Percentiles rank a stretch among this genome's conserved stretches.
Conservation (phyloP, 305 asterid genomes). For the Fraxinus nigra region DNA sequence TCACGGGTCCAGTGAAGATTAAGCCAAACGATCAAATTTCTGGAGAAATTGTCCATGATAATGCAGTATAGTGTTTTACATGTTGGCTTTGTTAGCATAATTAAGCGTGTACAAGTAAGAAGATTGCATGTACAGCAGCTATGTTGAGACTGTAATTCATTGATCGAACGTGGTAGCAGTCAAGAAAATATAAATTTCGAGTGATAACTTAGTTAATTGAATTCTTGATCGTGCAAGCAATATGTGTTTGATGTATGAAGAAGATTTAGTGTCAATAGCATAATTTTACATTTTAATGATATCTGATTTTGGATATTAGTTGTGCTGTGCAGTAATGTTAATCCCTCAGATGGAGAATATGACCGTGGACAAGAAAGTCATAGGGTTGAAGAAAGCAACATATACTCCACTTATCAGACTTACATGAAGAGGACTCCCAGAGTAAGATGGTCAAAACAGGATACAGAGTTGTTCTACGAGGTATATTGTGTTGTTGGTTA, state of each 20-base stretch:
- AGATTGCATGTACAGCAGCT: neutral
- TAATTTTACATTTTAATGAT: neutral
- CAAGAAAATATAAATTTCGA: neutral
- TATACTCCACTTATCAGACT: slow-evolving; percentile 71
- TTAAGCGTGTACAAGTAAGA: neutral
- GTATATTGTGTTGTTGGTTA: slow-evolving; percentile 35
- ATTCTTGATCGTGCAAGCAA: neutral
- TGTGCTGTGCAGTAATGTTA: slow-evolving; percentile 44
- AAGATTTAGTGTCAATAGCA: neutral
- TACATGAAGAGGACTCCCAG: slow-evolving; percentile 67
- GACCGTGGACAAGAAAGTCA: slow-evolving; percentile 37
- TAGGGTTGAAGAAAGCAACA: slow-evolving; percentile 38
- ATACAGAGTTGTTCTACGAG: slow-evolving; percentile 83
- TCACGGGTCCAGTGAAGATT: neutral
- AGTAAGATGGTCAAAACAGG: slow-evolving; percentile 77
- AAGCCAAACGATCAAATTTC: neutral
- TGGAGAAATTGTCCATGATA: neutral
- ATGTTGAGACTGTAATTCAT: neutral
- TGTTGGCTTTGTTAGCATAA: slow-evolving; percentile 5
- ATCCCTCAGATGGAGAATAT: slow-evolving; percentile 37
- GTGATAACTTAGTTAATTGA: neutral
- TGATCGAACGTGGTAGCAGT: neutral
- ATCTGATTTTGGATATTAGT: slow-evolving; percentile 21
- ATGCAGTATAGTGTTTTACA: neutral
- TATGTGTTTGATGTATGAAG: neutral